A percentile compares a stretch with the other conserved stretches of the same genome.
These are phyloP conservation scores for Warburgia ugandensis DNA, from an alignment of 164 flowering plant genomes.

Conservation along the genomic window DNA sequence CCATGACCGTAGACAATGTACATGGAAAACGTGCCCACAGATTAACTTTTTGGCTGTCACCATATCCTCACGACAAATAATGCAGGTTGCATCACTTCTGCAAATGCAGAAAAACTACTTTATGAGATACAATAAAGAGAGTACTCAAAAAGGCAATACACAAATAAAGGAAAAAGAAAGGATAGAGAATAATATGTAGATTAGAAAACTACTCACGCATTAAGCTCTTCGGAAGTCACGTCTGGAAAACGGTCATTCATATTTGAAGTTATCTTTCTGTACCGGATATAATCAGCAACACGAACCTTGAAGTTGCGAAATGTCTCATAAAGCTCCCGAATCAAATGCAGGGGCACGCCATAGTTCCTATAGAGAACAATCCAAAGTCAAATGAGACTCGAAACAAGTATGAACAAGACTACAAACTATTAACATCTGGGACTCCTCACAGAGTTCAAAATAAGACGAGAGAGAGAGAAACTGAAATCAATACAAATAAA, in stretches of 20 bases:
- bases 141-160: too few species aligned
- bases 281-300: slow-evolving; percentile 91
- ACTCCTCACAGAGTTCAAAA: too few species aligned
- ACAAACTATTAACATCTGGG: too few species aligned
- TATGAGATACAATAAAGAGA: neutral
- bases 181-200: neutral
- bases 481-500: too few species aligned
- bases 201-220: slow-evolving; percentile 54
- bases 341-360: slow-evolving; percentile 93
- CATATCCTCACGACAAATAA: slow-evolving; percentile 99
- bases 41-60: slow-evolving; percentile 80
- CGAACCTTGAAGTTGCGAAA: slow-evolving; percentile 91
- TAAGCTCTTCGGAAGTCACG: slow-evolving; percentile 89
- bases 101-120: slow-evolving; percentile 12
- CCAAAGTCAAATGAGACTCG: too few species aligned
- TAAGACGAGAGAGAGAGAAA: too few species aligned
- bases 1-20: slow-evolving; percentile 97
- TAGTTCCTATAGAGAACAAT: slow-evolving; percentile 50
- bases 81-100: slow-evolving; percentile 98
- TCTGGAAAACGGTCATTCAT: slow-evolving; percentile 98
- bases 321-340: slow-evolving; percentile 95
- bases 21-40: slow-evolving; percentile 97
- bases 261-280: slow-evolving; percentile 93
- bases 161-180: neutral
- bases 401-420: too few species aligned